A percentile compares a stretch with the other conserved stretches of the same genome.
These are phyloP conservation scores for Candida rishiriensis DNA, from an alignment of 805 yeast genomes.

Conservation along the genomic window DNA sequence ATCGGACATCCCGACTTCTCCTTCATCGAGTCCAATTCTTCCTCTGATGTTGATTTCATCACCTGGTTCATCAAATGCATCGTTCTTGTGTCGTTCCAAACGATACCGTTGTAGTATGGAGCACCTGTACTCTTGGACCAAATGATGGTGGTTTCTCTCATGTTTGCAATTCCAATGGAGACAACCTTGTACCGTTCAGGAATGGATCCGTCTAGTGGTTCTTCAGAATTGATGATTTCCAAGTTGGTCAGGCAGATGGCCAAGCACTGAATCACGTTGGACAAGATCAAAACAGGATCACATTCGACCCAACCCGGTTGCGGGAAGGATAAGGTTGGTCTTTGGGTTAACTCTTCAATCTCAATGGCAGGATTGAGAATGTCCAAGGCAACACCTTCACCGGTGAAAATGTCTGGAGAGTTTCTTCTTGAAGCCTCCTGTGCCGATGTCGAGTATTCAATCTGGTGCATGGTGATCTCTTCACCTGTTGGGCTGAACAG, in stretches of 20 bases:
- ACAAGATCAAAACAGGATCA: conserved; percentile 77
- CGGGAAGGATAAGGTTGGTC: conserved; percentile 72
- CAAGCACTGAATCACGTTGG: conserved; percentile 76
- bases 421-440: conserved; percentile 35
- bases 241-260: conserved; percentile 57
- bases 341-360: conserved; percentile 53
- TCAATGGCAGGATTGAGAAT: conserved; percentile 46
- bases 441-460: conserved; percentile 80
- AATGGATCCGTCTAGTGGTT: conserved; percentile 27
- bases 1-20: conserved; percentile 79
- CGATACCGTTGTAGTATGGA: conserved; percentile 84
- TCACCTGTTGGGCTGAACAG: conserved; percentile 67
- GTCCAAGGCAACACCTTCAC: conserved; percentile 69
- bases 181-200: conserved; percentile 44
- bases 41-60: conserved; percentile 48
- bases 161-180: conserved; percentile 86
- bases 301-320: conserved; percentile 94
- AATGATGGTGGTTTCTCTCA: conserved; percentile 90
- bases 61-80: conserved; percentile 62
- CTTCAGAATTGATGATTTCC: conserved; percentile 51
- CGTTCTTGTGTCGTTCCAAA: conserved; percentile 95
- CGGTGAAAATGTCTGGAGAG: conserved; percentile 56
- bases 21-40: conserved; percentile 52
- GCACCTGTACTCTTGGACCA: conserved; percentile 83
- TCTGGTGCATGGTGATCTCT: conserved; percentile 85